These are phyloP conservation scores for Neopestalotiopsis rosae DNA, from an alignment of 2,329 filamentous ascomycete genomes.

Conservation along the genomic window DNA sequence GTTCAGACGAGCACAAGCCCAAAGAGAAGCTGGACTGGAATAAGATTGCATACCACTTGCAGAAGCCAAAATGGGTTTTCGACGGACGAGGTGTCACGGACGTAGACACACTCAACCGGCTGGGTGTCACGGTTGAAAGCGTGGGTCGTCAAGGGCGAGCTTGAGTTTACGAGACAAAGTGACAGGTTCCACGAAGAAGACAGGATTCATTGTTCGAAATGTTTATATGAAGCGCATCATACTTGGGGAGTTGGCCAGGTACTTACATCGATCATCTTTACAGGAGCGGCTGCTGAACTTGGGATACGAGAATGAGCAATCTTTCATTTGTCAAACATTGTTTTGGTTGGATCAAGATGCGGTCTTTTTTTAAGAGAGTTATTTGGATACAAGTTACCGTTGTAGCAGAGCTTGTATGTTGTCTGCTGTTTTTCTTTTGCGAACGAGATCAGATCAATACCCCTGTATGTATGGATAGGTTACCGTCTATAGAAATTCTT, in stretches of 20 bases:
- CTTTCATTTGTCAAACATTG: background rate
- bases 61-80: constrained; percentile 60
- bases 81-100: constrained; percentile 62
- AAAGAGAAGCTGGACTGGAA: constrained; percentile 59
- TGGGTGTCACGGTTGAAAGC: constrained; percentile 59
- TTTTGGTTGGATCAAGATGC: background rate
- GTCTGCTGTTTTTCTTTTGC: background rate
- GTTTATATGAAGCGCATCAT: background rate
- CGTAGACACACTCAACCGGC: constrained; percentile 49
- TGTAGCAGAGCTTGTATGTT: background rate
- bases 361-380: background rate
- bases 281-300: background rate
- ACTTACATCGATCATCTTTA: background rate
- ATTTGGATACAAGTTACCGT: background rate
- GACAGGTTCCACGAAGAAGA: background rate
- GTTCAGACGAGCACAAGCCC: constrained; percentile 49
- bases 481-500: background rate
- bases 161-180: background rate
- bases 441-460: background rate
- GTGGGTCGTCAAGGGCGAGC: constrained; percentile 49
- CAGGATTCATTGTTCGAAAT: background rate
- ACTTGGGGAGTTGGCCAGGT: background rate
- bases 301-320: background rate
- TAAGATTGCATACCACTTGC: constrained; percentile 54
- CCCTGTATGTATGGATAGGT: background rate